Base-by-base conservation (phyloP, 129 eudicot genomes). In the Flaveria robusta region DNA sequence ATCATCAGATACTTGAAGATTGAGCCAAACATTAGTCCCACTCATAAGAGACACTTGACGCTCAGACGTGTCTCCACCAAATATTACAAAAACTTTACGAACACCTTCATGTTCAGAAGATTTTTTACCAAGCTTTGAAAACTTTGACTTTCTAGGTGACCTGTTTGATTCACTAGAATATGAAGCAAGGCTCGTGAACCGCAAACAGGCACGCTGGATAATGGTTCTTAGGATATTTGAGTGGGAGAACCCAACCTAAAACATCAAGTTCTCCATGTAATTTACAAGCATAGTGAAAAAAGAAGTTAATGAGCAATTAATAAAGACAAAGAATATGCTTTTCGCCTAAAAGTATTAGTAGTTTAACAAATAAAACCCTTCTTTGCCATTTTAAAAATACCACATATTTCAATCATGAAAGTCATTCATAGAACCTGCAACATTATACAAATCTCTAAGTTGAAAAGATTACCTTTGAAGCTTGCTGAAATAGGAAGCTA, bases 31-130 rank as follows among this genome's bases (percentile, higher is more conserved):
- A 75, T 92, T 92, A 24, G 98, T 92, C 71, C 98, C 98, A 69
- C 98, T 92, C 98, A 92, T 92, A 47, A 92, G 96, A 56, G 98
- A 92, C 67, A 92, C 98, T 83, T 92, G 98, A 50, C 98, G 89
- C 71, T 92, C 98, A 18, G 98, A 92, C 27, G 98, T 87, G 84
- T 88, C 93, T 55, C 98, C 96, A 39, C 98, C 98, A 82, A 92
- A 92, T 72, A 92, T 84, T 34, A 92, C 94, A 82, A 82, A 92
- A 59, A 88, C 94, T 78, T 92, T 92, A 20, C 62, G 80, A 74
- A 20, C 66, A 74, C 68, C 64, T 62, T 79, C 77, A 31, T 65
- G 39, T 77, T 80, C 45, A 39, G 88, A 49, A 64, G 66, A 8
- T 39, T 59, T 51, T 84, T 75, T 70, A 43, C 39, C 70, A 71